Percentiles rank a stretch among this genome's conserved stretches.
Evolutionary conservation across 1,139 yeast species (phyloP).

Genomic region (Torulaspora pretoriensis): DNA sequence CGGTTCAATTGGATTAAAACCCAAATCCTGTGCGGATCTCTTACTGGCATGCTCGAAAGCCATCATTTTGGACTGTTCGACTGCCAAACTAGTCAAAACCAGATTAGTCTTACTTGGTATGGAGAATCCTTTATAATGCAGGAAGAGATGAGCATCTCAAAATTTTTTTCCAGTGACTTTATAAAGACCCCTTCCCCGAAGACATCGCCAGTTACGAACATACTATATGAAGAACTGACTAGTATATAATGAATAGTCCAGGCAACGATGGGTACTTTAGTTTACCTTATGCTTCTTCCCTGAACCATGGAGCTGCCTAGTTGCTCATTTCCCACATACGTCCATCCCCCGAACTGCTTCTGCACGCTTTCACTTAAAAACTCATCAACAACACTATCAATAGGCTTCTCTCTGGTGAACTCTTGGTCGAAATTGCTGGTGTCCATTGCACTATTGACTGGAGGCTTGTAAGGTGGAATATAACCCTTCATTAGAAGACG

Average conservation of each 20-base stretch:
- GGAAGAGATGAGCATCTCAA: conserved; percentile 14
- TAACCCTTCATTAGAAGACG: conserved; percentile 81
- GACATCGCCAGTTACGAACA: conserved; percentile 5
- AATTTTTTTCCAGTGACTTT: conserved; percentile 11
- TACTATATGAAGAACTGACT: neutral
- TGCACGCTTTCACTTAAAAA: conserved; percentile 86
- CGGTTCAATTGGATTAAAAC: conserved; percentile 17
- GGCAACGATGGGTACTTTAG: neutral
- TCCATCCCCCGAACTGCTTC: conserved; percentile 98
- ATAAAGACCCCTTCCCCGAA: conserved; percentile 4
- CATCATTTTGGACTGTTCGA: conserved; percentile 25
- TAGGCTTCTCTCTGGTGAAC: conserved; percentile 88
- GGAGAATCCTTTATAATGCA: neutral
- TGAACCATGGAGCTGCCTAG: conserved; percentile 36
- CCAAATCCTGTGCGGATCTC: conserved; percentile 24
- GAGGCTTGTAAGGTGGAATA: conserved; percentile 94
- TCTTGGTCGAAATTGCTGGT: conserved; percentile 92
- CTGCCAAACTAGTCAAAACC: neutral
- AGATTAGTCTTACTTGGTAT: neutral
- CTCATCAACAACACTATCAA: conserved; percentile 93
- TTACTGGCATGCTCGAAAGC: conserved; percentile 32
- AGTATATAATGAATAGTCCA: neutral
- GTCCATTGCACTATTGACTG: conserved; percentile 79
- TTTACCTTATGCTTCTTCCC: conserved; percentile 29
- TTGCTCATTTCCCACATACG: conserved; percentile 67